Conservation (phyloP, 805 yeast genomes). For the Scheffersomyces spartinae region DNA sequence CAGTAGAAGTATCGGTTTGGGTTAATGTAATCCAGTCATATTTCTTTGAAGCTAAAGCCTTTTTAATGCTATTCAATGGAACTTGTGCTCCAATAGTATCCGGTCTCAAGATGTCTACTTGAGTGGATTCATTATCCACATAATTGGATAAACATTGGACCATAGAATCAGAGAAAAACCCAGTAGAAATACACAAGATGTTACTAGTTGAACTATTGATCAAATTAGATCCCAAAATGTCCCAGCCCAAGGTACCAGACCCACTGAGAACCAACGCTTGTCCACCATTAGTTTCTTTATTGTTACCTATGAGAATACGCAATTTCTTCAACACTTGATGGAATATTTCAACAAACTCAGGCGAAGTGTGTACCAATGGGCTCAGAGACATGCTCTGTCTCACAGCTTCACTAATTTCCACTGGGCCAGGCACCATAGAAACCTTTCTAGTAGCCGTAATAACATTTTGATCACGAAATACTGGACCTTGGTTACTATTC, state of each 20-base stretch:
- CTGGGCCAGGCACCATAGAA: conserved; percentile 4
- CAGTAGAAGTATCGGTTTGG: conserved; percentile 5
- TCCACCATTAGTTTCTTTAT: conserved; percentile 2
- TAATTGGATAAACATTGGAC: conserved; percentile 4
- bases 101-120: conserved; percentile 3
- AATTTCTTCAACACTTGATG: conserved; percentile 2
- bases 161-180: conserved; percentile 4
- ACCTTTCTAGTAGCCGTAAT: conserved; percentile 1
- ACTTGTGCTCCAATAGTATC: conserved; percentile 2
- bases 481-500: too few relatives aligned
- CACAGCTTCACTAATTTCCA: conserved; percentile 4
- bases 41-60: conserved; percentile 1
- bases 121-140: conserved; percentile 3
- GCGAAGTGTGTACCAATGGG: conserved; percentile 4
- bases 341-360: conserved; percentile 3
- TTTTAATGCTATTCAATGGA: conserved; percentile 1
- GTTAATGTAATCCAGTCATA: conserved; percentile 3
- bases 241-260: conserved; percentile 6
- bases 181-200: conserved; percentile 4
- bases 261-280: conserved; percentile 4
- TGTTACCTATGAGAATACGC: conserved; percentile 3
- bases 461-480: too few relatives aligned
- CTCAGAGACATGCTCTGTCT: conserved; percentile 3
- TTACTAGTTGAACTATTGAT: conserved; percentile 7
- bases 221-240: conserved; percentile 4